These are phyloP conservation scores for Prunus mongolica DNA, from an alignment of 306 rosid genomes.

Conservation along the genomic window DNA sequence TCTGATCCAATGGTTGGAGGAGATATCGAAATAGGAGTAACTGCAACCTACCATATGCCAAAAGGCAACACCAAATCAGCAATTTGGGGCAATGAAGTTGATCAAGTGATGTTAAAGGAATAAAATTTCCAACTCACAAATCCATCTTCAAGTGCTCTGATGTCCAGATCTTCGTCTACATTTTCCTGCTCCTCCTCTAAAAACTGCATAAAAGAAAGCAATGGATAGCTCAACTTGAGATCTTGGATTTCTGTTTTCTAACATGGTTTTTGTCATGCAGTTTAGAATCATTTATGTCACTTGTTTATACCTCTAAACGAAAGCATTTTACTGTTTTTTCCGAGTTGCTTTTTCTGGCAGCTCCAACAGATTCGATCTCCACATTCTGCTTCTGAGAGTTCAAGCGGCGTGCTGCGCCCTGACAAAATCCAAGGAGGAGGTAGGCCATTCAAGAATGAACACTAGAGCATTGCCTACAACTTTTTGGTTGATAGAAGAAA, in stretches of 20 bases:
- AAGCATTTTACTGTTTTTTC: conserved; percentile 37
- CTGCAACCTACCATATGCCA: conserved; percentile 37
- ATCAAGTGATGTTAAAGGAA: not conserved
- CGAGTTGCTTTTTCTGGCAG: conserved; percentile 35
- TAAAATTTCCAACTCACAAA: conserved; percentile 37
- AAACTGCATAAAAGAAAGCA: conserved; percentile 30
- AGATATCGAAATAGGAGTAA: conserved; percentile 40
- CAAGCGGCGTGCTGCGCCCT: conserved; percentile 50
- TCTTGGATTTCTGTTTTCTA: not conserved
- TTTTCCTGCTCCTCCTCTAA: conserved; percentile 27
- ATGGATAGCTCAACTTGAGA: not conserved
- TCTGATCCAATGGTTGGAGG: conserved; percentile 28
- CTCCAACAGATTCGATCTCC: conserved; percentile 55
- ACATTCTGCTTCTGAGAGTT: conserved; percentile 39
- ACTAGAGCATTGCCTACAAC: too few relatives aligned
- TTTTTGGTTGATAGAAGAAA: too few relatives aligned
- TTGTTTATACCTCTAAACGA: conserved; percentile 41
- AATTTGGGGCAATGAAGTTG: not conserved
- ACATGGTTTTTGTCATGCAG: not conserved
- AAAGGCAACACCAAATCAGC: conserved; percentile 6
- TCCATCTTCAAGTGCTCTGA: conserved; percentile 45
- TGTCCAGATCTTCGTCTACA: conserved; percentile 38
- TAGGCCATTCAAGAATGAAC: not conserved
- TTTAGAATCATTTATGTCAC: not conserved
- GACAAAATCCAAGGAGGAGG: not conserved